phyloP scores from a whole-genome alignment of 306 rosid species.

The Prunus kanzakura region DNA sequence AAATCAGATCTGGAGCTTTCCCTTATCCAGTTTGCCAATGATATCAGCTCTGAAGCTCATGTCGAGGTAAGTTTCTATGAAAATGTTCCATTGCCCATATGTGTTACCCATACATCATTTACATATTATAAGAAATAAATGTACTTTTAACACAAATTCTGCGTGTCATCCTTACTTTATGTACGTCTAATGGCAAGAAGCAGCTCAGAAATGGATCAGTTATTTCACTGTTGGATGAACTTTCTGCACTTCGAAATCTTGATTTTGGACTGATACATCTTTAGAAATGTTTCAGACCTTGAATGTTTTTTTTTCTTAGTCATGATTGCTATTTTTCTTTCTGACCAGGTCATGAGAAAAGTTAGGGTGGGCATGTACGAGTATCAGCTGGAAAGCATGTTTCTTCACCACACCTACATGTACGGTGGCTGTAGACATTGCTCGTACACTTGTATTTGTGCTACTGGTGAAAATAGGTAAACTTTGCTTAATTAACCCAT shows the following conservation, averaged over 20 bases:
- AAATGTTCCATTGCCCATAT: neutral
- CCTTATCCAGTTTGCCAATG: conserved; percentile 82
- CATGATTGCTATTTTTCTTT: conserved; percentile 6
- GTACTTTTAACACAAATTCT: neutral
- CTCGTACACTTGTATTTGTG: conserved; percentile 94
- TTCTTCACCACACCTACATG: conserved; percentile 96
- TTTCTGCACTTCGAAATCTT: neutral
- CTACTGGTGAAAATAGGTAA: conserved; percentile 83
- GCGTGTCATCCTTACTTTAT: neutral
- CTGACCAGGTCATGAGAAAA: conserved; percentile 77
- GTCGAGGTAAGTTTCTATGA: conserved; percentile 53
- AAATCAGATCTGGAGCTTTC: conserved; percentile 85
- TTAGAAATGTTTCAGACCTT: neutral
- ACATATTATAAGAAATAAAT: neutral
- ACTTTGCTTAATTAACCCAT: neutral
- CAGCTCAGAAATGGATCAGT: neutral
- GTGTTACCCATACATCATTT: neutral
- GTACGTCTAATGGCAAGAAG: neutral
- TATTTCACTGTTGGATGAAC: neutral
- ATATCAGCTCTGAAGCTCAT: conserved; percentile 94
- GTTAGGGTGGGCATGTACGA: conserved; percentile 79
- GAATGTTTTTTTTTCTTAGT: neutral
- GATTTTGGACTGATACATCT: neutral
- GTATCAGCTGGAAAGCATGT: conserved; percentile 86
- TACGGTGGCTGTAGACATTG: conserved; percentile 98